A percentile compares a stretch with the other conserved stretches of the same genome.
These are phyloP conservation scores for Colletotrichum shisoi DNA, from an alignment of 2,329 filamentous ascomycete species.

Conservation along the genomic window DNA sequence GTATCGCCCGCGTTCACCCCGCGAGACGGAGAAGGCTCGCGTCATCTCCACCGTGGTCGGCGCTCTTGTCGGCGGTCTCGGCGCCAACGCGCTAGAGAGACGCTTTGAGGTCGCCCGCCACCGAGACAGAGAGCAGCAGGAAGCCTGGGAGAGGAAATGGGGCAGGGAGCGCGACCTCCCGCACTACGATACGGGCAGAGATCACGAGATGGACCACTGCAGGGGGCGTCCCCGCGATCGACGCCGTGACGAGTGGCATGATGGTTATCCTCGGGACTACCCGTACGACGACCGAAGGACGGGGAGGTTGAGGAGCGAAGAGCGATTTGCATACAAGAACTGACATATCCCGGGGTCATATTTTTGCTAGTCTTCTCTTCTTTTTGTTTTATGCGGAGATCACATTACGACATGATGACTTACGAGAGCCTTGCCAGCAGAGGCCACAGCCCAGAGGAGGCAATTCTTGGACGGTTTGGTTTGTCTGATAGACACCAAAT, in stretches of 20 bases:
- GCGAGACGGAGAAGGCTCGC: constrained; percentile 46
- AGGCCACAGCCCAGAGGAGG: not conserved
- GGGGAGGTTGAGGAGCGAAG: constrained; percentile 33
- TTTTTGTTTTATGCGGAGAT: not conserved
- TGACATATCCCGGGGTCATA: not conserved
- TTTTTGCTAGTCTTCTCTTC: too few relatives aligned
- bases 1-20: constrained; percentile 25
- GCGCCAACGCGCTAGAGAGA: constrained; percentile 60
- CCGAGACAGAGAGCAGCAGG: constrained; percentile 46
- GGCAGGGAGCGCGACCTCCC: constrained; percentile 45
- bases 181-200: constrained; percentile 42
- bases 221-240: constrained; percentile 40
- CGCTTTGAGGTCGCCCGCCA: constrained; percentile 52
- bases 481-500: not conserved
- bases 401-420: constrained; percentile 9
- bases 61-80: constrained; percentile 63
- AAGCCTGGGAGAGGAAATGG: constrained; percentile 48
- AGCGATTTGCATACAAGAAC: constrained; percentile 26
- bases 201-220: constrained; percentile 35
- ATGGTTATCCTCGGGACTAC: constrained; percentile 34
- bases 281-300: constrained; percentile 42
- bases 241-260: constrained; percentile 44
- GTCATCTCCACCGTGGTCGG: constrained; percentile 62
- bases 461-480: not conserved
- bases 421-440: not conserved